Conservation (phyloP, 1,284 basidiomycete species). For the Sphagnurus paluster region DNA sequence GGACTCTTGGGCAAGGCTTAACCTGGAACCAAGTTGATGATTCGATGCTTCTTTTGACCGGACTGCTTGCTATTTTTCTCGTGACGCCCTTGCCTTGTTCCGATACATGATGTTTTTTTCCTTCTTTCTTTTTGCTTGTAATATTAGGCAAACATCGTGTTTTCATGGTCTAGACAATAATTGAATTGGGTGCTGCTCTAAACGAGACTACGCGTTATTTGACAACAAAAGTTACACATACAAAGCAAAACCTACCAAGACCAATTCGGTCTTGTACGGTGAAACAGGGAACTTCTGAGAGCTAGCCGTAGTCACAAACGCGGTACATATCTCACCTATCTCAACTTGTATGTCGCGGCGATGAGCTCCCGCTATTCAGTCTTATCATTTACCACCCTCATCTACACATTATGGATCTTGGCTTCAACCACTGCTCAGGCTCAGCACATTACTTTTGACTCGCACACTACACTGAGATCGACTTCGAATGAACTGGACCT, state of each 20-base stretch:
- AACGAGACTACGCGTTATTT: slow-evolving; percentile 1
- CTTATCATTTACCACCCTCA: background rate
- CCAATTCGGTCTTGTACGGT: slow-evolving; percentile 3
- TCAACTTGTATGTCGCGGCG: slow-evolving; percentile 12
- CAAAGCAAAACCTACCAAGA: background rate
- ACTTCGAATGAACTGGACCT: slow-evolving; percentile 4
- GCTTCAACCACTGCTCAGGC: slow-evolving; percentile 1
- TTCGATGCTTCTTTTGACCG: too few species aligned
- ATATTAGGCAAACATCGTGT: too few species aligned
- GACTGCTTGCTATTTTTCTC: background rate
- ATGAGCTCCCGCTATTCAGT: slow-evolving; percentile 8
- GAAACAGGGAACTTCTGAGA: too few species aligned
- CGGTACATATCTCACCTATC: background rate
- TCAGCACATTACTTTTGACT: slow-evolving; percentile 13
- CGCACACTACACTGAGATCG: slow-evolving; percentile 15
- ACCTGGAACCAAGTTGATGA: slow-evolving; percentile 18
- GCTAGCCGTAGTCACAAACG: background rate
- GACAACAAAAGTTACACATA: background rate
- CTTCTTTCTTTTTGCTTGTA: too few species aligned
- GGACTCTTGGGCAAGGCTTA: slow-evolving; percentile 31
- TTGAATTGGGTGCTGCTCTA: background rate
- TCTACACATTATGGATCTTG: slow-evolving; percentile 2
- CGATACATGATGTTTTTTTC: too few species aligned
- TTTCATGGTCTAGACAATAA: too few species aligned
- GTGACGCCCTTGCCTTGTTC: background rate